Percentiles rank a stretch among this genome's conserved stretches.
phyloP scores from a whole-genome alignment of 208 protist genomes.

The Crithidia fasciculata region DNA sequence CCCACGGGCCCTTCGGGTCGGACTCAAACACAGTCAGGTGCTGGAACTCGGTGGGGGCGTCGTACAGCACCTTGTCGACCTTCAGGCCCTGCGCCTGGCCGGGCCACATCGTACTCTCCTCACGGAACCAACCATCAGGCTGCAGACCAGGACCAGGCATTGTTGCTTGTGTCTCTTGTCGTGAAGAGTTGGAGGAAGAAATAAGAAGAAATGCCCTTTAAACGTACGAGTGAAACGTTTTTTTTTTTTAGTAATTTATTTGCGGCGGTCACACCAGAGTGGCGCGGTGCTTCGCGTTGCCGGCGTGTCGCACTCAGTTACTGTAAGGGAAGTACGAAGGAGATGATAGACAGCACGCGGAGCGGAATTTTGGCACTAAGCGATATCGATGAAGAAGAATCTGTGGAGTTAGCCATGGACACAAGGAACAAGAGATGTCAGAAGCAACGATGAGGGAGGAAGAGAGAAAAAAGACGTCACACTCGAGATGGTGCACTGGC shows the following conservation, averaged over 20 bases:
- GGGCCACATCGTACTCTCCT: slow-evolving; percentile 89
- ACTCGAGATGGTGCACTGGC: too few relatives aligned
- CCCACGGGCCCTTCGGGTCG: slow-evolving; percentile 89
- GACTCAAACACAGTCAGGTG: slow-evolving; percentile 90
- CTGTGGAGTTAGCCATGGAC: background rate
- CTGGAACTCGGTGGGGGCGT: slow-evolving; percentile 85
- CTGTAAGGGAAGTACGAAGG: too few relatives aligned
- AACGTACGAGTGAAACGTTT: background rate
- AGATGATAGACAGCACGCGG: too few relatives aligned
- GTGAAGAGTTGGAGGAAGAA: too few relatives aligned
- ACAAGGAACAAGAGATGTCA: background rate
- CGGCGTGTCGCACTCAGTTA: too few relatives aligned
- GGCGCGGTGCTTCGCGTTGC: too few relatives aligned
- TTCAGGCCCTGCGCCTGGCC: slow-evolving; percentile 88
- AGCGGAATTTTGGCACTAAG: too few relatives aligned
- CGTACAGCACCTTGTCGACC: slow-evolving; percentile 89
- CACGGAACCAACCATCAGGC: slow-evolving; percentile 91
- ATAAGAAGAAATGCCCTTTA: too few relatives aligned
- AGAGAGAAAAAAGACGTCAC: too few relatives aligned
- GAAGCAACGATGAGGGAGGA: too few relatives aligned
- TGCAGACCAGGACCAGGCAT: slow-evolving; percentile 81
- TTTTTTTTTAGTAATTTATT: background rate
- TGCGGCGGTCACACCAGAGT: too few relatives aligned
- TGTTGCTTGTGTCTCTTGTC: background rate
- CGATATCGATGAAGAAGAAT: too few relatives aligned